Evolutionary conservation across 768 basidiomycete genomes (phyloP), one percentile per base, ranked within the genome.

Genomic region (Butyriboletus loyo): DNA sequence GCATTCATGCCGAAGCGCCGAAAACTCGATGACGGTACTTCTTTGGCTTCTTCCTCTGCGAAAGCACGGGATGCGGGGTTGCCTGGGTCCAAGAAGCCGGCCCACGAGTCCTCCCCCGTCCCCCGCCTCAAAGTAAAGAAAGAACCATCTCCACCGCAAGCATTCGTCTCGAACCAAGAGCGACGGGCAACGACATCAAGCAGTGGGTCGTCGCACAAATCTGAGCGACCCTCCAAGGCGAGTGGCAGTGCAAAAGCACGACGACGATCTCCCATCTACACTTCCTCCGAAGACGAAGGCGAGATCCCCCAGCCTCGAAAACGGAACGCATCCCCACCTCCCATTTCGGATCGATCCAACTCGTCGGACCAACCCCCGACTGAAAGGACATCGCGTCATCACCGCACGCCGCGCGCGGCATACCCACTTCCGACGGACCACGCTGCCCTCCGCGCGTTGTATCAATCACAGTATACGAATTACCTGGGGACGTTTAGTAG

Each of bases 221-320:
- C 49, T 13, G 65, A 70, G 31, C 61, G 65, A 50, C 24, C 53
- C 30, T 30, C 56, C 52, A 67, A 57, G 42, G 21, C 52, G 21
- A 58, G 46, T 32, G 55, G 55, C 15, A 49, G 53, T 15, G 46
- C 52, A 25, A 83, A 81, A 49, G 49, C 58, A 19, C 75, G 81
- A 40, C 82, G 85, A 40, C 75, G 70, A 38, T 81, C 83, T 3
- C 84, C 83, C 1, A 77, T 83, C 46, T 86, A 84, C 55, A 86
- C 86, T 1, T 85, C 85, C 1, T 84, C 85, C 1, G 84, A 84
- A 35, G 81, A 86, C 46, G 82, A 84, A 61, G 75, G 73, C 22
- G 75, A 79, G 52, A 68, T 67, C 9, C 64, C 67, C 2, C 66
- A 71, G 47, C 54, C 67, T 37, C 57, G 55, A 36, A 64, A 59